Base-by-base conservation (phyloP, 1,284 basidiomycete species). In the Apiotrichum brassicae region DNA sequence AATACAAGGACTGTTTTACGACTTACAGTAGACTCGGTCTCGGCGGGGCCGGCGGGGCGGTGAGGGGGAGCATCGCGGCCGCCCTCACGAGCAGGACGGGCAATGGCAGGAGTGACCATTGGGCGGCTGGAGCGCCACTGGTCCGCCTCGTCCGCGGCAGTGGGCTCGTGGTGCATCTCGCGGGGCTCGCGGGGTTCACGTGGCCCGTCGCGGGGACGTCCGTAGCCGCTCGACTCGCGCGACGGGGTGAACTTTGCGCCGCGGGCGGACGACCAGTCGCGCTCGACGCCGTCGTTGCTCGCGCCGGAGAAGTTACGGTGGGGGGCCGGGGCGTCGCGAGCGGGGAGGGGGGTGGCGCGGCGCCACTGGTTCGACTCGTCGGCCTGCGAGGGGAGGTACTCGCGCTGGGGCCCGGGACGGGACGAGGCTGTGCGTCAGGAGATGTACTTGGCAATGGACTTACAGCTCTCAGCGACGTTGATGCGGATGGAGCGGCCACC, bases 401-500 rank as follows among this genome's bases (percentile, higher is more conserved):
- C 70, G 64, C 62, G 59, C n/a, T n/a, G n/a, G 43, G 66, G 12
- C 12, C 33, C 57, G 33, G 60, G 53, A 30, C 45, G 42, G 18
- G 46, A 37, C 4, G 54, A 43, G 22, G 25, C 33, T 34, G 33
- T 7, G 16, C 11, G 28, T 34, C n/a, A 50, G 26, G 28, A 32
- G 38, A 47, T 37, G 48, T 19, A 40, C 41, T 38, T 28, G 28
- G 28, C 28, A 30, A 8, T 8, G 12, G 7, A 34, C 33, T 34
- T 16, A 34, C 33, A 87, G 56, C 94, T 86, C 68, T 98, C 95
- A 18, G 95, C 95, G 37, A 98, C 93, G 71, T 86, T 90, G 53
- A 97, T 83, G 49, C 94, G 82, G 56, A 98, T 79, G 22, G 79
- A 82, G 56, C 95, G 81, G 39, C 86, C 87, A 28, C 82, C 82